Percentiles rank a stretch among this genome's conserved stretches.
Evolutionary conservation across 208 protist species (phyloP).

Genomic region (Crithidia sp.): DNA sequence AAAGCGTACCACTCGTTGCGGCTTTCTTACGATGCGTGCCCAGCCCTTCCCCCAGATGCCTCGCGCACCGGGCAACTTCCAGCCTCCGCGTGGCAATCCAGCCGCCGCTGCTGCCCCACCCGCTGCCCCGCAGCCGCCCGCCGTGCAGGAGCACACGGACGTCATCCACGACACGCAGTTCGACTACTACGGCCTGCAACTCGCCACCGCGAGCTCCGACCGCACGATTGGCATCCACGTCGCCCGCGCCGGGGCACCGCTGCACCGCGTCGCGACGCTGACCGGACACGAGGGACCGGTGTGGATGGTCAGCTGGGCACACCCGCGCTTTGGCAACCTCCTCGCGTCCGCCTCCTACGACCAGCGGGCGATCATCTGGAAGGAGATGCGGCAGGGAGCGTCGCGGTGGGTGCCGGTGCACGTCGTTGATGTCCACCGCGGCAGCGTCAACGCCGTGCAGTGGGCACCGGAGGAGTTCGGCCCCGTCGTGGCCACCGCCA

Average conservation of each 20-base stretch:
- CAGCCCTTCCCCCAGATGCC: slow-evolving; percentile 30
- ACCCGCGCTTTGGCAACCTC: slow-evolving; percentile 97
- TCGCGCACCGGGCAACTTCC: slow-evolving; percentile 20
- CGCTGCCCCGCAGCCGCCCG: slow-evolving; percentile 12
- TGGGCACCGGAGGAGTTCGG: slow-evolving; percentile 83
- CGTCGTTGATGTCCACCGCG: slow-evolving; percentile 73
- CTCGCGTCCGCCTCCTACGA: slow-evolving; percentile 98
- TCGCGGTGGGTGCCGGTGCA: slow-evolving; percentile 67
- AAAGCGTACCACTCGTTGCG: too few species aligned
- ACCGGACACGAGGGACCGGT: slow-evolving; percentile 97
- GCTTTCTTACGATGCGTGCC: slow-evolving; percentile 11
- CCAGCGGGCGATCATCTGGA: slow-evolving; percentile 97
- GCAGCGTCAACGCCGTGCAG: slow-evolving; percentile 81
- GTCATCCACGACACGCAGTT: slow-evolving; percentile 98
- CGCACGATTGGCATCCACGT: slow-evolving; percentile 96
- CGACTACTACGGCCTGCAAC: slow-evolving; percentile 97
- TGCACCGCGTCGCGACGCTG: slow-evolving; percentile 71
- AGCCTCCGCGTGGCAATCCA: slow-evolving; percentile 7
- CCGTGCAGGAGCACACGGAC: slow-evolving; percentile 79
- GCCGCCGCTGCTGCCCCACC: slow-evolving; percentile 4
- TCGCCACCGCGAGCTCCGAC: slow-evolving; percentile 98
- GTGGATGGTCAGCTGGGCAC: slow-evolving; percentile 98
- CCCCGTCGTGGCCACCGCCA: slow-evolving; percentile 68
- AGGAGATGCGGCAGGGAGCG: slow-evolving; percentile 51
- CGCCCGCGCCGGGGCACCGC: slow-evolving; percentile 51